These are phyloP conservation scores for Leptographium galeiforme DNA, from an alignment of 2,329 filamentous ascomycete genomes.

Conservation along the genomic window DNA sequence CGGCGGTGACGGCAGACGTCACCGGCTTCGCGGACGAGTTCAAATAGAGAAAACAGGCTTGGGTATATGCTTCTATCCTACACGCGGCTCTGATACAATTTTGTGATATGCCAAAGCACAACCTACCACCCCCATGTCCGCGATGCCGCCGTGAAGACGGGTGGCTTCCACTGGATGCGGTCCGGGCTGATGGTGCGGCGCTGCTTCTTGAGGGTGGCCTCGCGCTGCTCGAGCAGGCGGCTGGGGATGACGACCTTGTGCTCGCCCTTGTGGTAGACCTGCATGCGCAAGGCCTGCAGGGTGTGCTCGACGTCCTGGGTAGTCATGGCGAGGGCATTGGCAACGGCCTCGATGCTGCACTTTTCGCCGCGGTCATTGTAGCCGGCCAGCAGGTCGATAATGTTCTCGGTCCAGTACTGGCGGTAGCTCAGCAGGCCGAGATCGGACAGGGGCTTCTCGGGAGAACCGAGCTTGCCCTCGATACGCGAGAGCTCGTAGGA, in stretches of 20 bases:
- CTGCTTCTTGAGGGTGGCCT: slow-evolving; percentile 69
- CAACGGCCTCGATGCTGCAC: slow-evolving; percentile 77
- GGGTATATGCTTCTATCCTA: neutral
- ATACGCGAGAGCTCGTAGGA: slow-evolving; percentile 94
- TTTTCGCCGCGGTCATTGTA: slow-evolving; percentile 54
- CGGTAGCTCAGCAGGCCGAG: slow-evolving; percentile 85
- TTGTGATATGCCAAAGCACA: neutral
- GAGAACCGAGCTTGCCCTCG: slow-evolving; percentile 87
- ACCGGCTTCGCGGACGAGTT: neutral
- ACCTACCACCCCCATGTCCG: slow-evolving; percentile 88
- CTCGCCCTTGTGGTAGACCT: slow-evolving; percentile 89
- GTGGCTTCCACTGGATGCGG: slow-evolving; percentile 86
- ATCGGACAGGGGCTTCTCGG: slow-evolving; percentile 92
- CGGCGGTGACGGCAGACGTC: slow-evolving; percentile 21
- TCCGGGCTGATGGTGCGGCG: slow-evolving; percentile 64
- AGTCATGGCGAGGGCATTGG: slow-evolving; percentile 77
- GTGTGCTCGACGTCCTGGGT: slow-evolving; percentile 93
- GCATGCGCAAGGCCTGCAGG: slow-evolving; percentile 84
- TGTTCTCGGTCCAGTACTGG: slow-evolving; percentile 94
- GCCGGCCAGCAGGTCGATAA: slow-evolving; percentile 73
- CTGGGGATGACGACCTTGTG: slow-evolving; percentile 92
- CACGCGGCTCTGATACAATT: neutral
- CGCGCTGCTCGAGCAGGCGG: slow-evolving; percentile 62
- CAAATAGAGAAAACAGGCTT: slow-evolving; percentile 3
- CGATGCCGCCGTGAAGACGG: slow-evolving; percentile 78